A percentile compares a stretch with the other conserved stretches of the same genome.
Conservation (phyloP, 441 rosid genomes). For the Hura crepitans region DNA sequence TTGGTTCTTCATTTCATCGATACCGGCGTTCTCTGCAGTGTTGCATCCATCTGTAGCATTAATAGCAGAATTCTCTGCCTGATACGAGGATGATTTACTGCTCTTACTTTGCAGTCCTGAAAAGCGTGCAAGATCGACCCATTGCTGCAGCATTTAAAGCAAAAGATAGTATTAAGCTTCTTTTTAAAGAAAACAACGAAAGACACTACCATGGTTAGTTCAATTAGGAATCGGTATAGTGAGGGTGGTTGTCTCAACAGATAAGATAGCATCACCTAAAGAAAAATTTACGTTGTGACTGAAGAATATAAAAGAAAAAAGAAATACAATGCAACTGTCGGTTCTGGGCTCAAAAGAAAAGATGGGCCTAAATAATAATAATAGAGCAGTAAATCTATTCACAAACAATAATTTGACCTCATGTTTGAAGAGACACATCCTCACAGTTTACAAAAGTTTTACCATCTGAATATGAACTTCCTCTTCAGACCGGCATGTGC, state of each 20-base stretch:
- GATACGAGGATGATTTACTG: slow-evolving; percentile 33
- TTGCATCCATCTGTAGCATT: slow-evolving; percentile 43
- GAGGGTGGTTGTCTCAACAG: background rate
- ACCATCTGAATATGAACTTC: slow-evolving; percentile 3
- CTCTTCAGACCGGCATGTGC: background rate
- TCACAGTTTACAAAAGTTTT: background rate
- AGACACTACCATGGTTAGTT: slow-evolving; percentile 3
- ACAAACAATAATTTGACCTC: too few relatives aligned
- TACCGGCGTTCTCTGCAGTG: slow-evolving; percentile 49
- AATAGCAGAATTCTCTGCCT: slow-evolving; percentile 41
- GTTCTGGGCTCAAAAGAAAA: background rate
- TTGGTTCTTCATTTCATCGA: slow-evolving; percentile 55
- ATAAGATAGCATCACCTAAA: background rate
- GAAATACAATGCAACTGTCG: background rate
- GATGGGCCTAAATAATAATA: background rate
- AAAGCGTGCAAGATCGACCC: slow-evolving; percentile 89
- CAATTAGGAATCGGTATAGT: background rate
- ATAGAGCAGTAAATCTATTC: too few relatives aligned
- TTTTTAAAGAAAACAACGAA: background rate
- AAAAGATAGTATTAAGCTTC: slow-evolving; percentile 16
- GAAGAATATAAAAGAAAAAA: background rate
- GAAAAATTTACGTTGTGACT: background rate
- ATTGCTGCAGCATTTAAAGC: slow-evolving; percentile 61
- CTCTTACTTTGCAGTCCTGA: slow-evolving; percentile 76
- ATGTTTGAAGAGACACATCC: background rate